Evolutionary conservation across 352 stramenopile genomes (phyloP).

Genomic region (Pythium myriotylum): DNA sequence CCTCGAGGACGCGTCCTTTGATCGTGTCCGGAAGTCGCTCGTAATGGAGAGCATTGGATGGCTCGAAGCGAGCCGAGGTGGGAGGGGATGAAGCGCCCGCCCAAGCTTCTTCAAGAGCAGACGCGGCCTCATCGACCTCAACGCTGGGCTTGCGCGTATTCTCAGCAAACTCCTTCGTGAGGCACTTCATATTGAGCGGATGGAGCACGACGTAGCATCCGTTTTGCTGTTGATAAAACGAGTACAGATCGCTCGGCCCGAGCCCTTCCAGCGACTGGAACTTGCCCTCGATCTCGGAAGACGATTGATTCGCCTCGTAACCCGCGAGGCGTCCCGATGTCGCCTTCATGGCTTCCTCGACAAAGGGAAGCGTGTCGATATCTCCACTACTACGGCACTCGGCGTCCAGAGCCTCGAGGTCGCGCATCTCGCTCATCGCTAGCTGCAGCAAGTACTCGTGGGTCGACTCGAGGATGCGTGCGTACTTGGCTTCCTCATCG

Average conservation of each 20-base stretch:
- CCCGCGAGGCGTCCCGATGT: slow-evolving; percentile 58
- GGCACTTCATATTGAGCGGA: slow-evolving; percentile 88
- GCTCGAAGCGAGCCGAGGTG: slow-evolving; percentile 10
- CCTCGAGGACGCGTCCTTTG: slow-evolving; percentile 68
- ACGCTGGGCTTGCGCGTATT: slow-evolving; percentile 27
- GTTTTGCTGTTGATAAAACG: slow-evolving; percentile 87
- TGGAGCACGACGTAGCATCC: slow-evolving; percentile 90
- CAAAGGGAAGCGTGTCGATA: slow-evolving; percentile 73
- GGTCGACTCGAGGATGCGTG: slow-evolving; percentile 74
- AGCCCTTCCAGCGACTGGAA: slow-evolving; percentile 21
- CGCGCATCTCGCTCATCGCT: slow-evolving; percentile 62
- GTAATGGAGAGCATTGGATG: slow-evolving; percentile 36
- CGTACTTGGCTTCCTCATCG: slow-evolving; percentile 65
- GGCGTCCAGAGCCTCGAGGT: slow-evolving; percentile 67
- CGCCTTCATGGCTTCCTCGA: slow-evolving; percentile 77
- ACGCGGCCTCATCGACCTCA: slow-evolving; percentile 22
- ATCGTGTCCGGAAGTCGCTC: slow-evolving; percentile 60
- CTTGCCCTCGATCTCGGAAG: slow-evolving; percentile 16
- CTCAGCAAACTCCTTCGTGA: slow-evolving; percentile 78
- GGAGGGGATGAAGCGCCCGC: slow-evolving; percentile 18
- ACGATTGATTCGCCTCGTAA: slow-evolving; percentile 18
- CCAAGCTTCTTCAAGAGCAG: slow-evolving; percentile 22
- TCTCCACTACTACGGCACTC: slow-evolving; percentile 76
- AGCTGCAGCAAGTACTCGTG: slow-evolving; percentile 66
- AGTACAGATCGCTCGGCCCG: slow-evolving; percentile 50